Percentiles rank a stretch among this genome's conserved stretches.
These are phyloP conservation scores for Taiwanofungus camphoratus DNA, from an alignment of 1,284 basidiomycete species.

Conservation along the genomic window DNA sequence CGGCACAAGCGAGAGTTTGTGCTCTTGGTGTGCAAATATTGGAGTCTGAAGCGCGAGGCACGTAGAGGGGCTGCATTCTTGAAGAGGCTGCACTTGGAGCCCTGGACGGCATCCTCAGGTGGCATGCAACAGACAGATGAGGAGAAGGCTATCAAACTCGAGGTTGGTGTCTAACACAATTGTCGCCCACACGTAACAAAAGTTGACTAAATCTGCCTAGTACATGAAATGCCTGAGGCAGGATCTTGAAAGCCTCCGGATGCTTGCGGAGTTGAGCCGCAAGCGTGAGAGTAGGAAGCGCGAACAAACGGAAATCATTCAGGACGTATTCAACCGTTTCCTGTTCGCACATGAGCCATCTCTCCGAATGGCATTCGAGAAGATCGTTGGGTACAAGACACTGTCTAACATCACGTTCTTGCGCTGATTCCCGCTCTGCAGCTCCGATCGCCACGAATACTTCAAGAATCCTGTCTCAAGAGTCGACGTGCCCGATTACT, in stretches of 20 bases:
- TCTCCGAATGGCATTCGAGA: slow-evolving; percentile 65
- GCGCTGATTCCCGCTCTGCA: slow-evolving; percentile 29
- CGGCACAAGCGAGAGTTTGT: slow-evolving; percentile 79
- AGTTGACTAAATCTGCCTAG: no score
- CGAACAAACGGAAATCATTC: slow-evolving; percentile 65
- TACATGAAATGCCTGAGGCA: slow-evolving; percentile 65
- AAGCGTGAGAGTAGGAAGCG: slow-evolving; percentile 86
- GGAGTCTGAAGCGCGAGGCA: slow-evolving; percentile 94
- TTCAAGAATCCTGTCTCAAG: slow-evolving; percentile 83
- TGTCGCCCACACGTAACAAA: no score
- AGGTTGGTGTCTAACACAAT: slow-evolving; percentile 39
- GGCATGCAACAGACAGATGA: slow-evolving; percentile 71
- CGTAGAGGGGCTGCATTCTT: slow-evolving; percentile 90
- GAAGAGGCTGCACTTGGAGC: slow-evolving; percentile 93
- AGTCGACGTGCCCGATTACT: slow-evolving; percentile 87
- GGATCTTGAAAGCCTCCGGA: slow-evolving; percentile 75
- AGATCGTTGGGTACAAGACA: slow-evolving; percentile 70
- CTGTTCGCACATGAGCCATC: slow-evolving; percentile 64
- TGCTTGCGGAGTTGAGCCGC: slow-evolving; percentile 66
- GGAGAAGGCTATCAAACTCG: slow-evolving; percentile 82
- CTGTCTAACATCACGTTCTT: no score
- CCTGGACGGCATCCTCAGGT: slow-evolving; percentile 85
- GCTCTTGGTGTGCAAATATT: slow-evolving; percentile 82
- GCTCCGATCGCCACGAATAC: slow-evolving; percentile 68
- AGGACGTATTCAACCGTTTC: slow-evolving; percentile 56